A percentile compares a stretch with the other conserved stretches of the same genome.
phyloP scores from a whole-genome alignment of 2,329 filamentous ascomycete species.

The Epicoccum sorghinum region DNA sequence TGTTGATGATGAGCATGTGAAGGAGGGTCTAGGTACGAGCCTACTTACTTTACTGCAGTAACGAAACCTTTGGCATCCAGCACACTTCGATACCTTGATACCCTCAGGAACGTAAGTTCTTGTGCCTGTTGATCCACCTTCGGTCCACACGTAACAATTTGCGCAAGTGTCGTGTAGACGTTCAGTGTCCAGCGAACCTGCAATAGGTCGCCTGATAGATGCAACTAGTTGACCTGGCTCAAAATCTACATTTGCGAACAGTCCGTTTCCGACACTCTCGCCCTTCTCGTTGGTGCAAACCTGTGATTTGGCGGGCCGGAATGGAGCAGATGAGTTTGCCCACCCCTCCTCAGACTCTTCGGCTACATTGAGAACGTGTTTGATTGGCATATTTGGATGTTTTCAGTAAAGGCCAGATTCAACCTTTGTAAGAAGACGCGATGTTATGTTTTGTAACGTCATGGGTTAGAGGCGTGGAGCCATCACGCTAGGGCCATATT shows the following conservation, averaged over 20 bases:
- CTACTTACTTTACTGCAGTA: constrained; percentile 64
- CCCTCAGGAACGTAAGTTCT: constrained; percentile 42
- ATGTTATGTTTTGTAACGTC: constrained; percentile 12
- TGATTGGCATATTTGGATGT: constrained; percentile 6
- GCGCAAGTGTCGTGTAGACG: constrained; percentile 62
- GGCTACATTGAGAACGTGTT: constrained; percentile 16
- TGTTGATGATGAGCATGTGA: constrained; percentile 34
- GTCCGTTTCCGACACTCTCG: constrained; percentile 55
- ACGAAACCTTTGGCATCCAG: constrained; percentile 62
- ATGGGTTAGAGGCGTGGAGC: constrained; percentile 11
- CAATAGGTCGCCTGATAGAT: constrained; percentile 57
- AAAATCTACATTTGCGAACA: constrained; percentile 61
- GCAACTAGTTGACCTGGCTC: constrained; percentile 57
- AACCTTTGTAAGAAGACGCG: neutral
- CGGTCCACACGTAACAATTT: constrained; percentile 59
- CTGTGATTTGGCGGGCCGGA: constrained; percentile 30
- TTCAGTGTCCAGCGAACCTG: constrained; percentile 60
- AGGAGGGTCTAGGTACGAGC: too few species aligned
- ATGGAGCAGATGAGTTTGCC: constrained; percentile 19
- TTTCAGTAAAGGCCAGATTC: constrained; percentile 2
- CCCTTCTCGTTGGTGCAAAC: constrained; percentile 29
- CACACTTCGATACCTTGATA: constrained; percentile 59
- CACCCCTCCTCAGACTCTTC: constrained; percentile 13
- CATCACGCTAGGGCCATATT: neutral
- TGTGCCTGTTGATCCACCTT: constrained; percentile 38